phyloP scores from a whole-genome alignment of 257 asterid species.

The Lavandula angustifolia region DNA sequence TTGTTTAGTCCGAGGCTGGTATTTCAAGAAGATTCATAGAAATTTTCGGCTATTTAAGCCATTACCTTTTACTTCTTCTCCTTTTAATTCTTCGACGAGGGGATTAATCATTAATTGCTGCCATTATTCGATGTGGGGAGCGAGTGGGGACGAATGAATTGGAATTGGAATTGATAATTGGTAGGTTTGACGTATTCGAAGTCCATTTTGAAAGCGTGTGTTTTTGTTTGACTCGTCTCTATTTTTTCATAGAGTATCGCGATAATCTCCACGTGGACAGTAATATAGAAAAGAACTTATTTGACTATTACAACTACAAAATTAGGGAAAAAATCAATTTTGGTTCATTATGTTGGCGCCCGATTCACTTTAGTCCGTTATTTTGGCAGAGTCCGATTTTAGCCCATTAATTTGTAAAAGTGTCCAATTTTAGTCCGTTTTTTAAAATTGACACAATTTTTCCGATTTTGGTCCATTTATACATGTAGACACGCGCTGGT shows the following conservation, averaged over 20 bases:
- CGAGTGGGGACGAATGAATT: constrained; percentile 22
- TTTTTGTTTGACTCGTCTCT: not conserved
- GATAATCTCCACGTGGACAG: no score
- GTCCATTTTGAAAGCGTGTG: constrained; percentile 31
- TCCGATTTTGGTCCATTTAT: no score
- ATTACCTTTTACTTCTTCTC: constrained; percentile 4
- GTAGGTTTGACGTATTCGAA: constrained; percentile 42
- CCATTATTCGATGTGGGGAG: constrained; percentile 23
- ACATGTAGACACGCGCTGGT: no score
- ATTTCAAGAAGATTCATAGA: constrained; percentile 42
- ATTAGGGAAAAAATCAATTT: no score
- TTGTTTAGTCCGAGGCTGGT: constrained; percentile 31
- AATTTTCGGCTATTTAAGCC: constrained; percentile 14
- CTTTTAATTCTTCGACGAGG: constrained; percentile 1
- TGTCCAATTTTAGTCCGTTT: no score
- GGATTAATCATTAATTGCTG: not conserved
- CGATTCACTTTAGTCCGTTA: no score
- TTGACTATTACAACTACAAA: no score
- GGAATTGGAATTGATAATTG: constrained; percentile 13
- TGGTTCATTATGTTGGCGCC: no score
- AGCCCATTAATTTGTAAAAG: no score
- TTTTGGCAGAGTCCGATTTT: no score
- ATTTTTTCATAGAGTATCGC: not conserved
- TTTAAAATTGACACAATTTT: no score
- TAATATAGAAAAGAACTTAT: no score